Base-by-base conservation (phyloP, 2,329 filamentous ascomycete species). In the Aureobasidium sp. region DNA sequence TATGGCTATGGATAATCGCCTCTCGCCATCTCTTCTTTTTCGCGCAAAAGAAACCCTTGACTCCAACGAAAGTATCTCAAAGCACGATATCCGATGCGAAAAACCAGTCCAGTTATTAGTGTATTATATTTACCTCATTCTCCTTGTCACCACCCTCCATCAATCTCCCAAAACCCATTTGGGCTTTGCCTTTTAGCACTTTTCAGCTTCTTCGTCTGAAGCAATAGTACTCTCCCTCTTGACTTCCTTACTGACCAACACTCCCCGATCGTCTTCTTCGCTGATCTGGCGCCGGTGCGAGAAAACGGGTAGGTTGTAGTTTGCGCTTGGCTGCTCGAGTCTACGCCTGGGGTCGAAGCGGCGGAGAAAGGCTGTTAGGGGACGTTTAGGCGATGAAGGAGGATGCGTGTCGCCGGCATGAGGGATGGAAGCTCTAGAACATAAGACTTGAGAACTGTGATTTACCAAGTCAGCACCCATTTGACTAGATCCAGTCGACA, bases 161-260 rank as follows among this genome's bases (percentile, higher is more conserved):
- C 32, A 9, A 27, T 27, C 42, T 25, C 42, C 11, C n/a, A 45
- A 16, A 11, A 9, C 42, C 25, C 10, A 45, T 29, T 5, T 25
- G 21, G 21, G 21, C 10, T 14, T 27, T 16, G 13, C 29, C 5
- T 27, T 45, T 37, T 13, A 11, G 34, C 34, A 34, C 9, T 37
- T 37, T 37, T 14, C 34, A 11, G 11, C 3, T 3, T 14, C 29
- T 11, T 14, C 27, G 8, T 37, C 1, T 39, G 10, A 53, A 9
- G 13, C 37, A 21, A 54, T 27, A 21, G n/a, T 42, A 16, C 50
- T 54, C 13, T 59, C 57, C 16, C 45, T 29, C 27, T 59, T 59
- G 57, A 59, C 25, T 30, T 41, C 36, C 16, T 50, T 59, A 10
- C 57, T 59, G 44, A 59, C 57, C 25, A 59, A 27, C 2, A 59